These are phyloP conservation scores for Pleodorina starrii DNA, from an alignment of 139 green algal species.

Conservation along the genomic window DNA sequence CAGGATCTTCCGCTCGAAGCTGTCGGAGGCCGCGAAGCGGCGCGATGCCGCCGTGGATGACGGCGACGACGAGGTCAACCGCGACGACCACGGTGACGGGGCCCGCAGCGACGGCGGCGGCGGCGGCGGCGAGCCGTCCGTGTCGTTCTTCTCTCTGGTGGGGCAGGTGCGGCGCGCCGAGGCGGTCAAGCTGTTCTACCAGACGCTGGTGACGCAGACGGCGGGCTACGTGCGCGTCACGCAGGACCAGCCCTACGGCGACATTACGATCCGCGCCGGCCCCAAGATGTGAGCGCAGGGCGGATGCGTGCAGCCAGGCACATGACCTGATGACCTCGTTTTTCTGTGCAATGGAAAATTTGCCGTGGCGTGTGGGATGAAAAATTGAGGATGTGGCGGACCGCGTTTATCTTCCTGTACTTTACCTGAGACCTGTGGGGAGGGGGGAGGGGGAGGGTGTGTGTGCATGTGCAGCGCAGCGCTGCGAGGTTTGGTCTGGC, in stretches of 20 bases:
- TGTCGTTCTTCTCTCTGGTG: conserved; percentile 52
- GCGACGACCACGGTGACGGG: too few species aligned
- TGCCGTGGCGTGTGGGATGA: too few species aligned
- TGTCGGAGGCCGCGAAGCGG: conserved; percentile 9
- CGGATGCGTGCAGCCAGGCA: too few species aligned
- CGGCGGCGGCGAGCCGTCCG: not conserved
- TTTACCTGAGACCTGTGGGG: too few species aligned
- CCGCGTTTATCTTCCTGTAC: too few species aligned
- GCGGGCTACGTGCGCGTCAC: conserved; percentile 32
- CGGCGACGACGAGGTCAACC: not conserved
- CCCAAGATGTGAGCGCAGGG: conserved; percentile 5
- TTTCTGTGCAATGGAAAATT: too few species aligned
- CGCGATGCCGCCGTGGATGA: not conserved
- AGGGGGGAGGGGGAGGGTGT: too few species aligned
- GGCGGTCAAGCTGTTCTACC: conserved; percentile 63
- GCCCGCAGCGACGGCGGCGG: not conserved
- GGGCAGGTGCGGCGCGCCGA: conserved; percentile 20
- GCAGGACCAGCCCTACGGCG: conserved; percentile 46
- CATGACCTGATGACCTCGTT: too few species aligned
- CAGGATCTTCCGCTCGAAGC: conserved; percentile 55
- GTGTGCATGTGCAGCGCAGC: too few species aligned
- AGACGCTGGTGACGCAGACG: conserved; percentile 52
- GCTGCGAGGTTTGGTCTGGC: too few species aligned
- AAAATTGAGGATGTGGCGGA: too few species aligned
- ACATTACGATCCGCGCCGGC: conserved; percentile 51